A percentile compares a stretch with the other conserved stretches of the same genome.
phyloP scores from a whole-genome alignment of 495 filamentous ascomycete genomes.

The Trichoderma virens region DNA sequence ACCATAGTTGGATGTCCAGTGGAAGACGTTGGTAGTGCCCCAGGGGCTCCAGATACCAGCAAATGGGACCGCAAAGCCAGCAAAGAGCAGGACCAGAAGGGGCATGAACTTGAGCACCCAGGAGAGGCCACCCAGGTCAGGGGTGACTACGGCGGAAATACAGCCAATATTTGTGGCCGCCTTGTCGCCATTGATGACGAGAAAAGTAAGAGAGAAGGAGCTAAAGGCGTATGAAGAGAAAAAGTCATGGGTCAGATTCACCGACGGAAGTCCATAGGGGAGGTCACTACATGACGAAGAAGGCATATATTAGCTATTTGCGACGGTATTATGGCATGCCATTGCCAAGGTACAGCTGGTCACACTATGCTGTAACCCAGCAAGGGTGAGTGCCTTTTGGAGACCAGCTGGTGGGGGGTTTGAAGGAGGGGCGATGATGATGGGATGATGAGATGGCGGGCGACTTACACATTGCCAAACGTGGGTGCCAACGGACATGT shows the following conservation, averaged over 20 bases:
- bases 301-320: not conserved
- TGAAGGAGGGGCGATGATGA: not conserved
- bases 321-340: not conserved
- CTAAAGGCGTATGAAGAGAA: slow-evolving; percentile 76
- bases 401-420: not conserved
- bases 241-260: slow-evolving; percentile 71
- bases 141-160: slow-evolving; percentile 71
- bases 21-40: slow-evolving; percentile 82
- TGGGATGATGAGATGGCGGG: not conserved
- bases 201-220: slow-evolving; percentile 62
- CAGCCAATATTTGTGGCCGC: slow-evolving; percentile 61
- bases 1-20: slow-evolving; percentile 94
- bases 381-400: not conserved
- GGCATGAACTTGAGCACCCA: slow-evolving; percentile 72
- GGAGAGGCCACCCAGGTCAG: slow-evolving; percentile 57
- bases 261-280: slow-evolving; percentile 52
- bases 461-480: slow-evolving; percentile 56
- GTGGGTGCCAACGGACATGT: slow-evolving; percentile 68
- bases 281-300: not conserved
- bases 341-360: not conserved
- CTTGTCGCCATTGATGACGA: slow-evolving; percentile 65
- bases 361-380: not conserved
- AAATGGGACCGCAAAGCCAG: slow-evolving; percentile 70
- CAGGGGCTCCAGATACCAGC: slow-evolving; percentile 89
- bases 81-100: slow-evolving; percentile 65